Conservation (phyloP, 768 basidiomycete species). For the Naematelia aurantialba region DNA sequence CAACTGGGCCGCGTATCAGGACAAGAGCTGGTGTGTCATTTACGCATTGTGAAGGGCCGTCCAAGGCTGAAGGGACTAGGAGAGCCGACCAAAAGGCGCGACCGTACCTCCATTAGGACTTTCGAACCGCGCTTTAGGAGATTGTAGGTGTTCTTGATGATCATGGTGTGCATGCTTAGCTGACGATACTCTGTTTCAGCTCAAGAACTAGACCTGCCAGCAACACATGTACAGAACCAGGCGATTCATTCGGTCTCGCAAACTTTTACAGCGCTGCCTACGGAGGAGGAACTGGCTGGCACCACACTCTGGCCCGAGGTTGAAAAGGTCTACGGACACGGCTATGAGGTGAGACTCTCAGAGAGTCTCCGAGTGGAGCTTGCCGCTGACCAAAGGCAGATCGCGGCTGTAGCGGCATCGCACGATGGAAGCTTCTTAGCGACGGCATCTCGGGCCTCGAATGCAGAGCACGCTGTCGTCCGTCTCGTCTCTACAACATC, state of each 20-base stretch:
- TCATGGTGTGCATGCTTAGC: conserved; percentile 6
- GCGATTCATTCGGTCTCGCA: conserved; percentile 48
- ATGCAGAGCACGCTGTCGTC: conserved; percentile 81
- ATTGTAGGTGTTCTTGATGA: conserved; percentile 54
- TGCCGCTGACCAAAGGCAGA: conserved; percentile 55
- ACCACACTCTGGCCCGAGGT: conserved; percentile 93
- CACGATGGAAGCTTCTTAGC: conserved; percentile 67
- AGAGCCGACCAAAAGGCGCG: conserved; percentile 57
- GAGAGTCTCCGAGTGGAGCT: no score
- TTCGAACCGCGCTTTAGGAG: conserved; percentile 84
- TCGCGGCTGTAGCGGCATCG: conserved; percentile 75
- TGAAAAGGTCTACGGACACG: conserved; percentile 96
- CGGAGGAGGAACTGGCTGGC: conserved; percentile 83
- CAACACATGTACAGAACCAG: conserved; percentile 32
- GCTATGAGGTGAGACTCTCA: conserved; percentile 74
- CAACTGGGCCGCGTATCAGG: conserved; percentile 1
- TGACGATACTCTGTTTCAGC: conserved; percentile 10
- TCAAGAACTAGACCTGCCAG: conserved; percentile 23
- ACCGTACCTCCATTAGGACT: conserved; percentile 89
- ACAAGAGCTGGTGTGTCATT: conserved; percentile 5
- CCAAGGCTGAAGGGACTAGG: conserved; percentile 2
- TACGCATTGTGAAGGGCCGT: neutral
- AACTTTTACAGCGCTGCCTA: conserved; percentile 55
- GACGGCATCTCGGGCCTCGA: conserved; percentile 84
- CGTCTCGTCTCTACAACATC: conserved; percentile 70